phyloP scores from a whole-genome alignment of 2,329 filamentous ascomycete species.

The Raffaelea deltoideospora region DNA sequence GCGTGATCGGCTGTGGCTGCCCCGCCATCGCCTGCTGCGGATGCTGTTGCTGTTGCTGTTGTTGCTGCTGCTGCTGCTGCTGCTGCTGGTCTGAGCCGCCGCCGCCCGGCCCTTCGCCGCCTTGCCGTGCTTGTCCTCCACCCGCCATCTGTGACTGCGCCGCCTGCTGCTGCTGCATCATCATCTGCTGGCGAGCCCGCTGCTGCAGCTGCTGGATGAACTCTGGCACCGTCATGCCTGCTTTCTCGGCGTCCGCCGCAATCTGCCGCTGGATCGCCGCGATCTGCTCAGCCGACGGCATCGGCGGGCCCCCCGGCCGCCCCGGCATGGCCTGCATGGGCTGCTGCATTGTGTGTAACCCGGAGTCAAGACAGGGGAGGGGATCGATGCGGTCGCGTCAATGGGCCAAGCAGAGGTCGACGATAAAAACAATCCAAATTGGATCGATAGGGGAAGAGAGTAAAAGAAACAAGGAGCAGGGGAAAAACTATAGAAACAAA shows the following conservation, averaged over 20 bases:
- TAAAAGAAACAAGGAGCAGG: background rate
- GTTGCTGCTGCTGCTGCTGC: conserved; percentile 16
- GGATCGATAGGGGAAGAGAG: background rate
- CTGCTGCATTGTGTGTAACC: conserved; percentile 1
- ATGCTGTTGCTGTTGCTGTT: conserved; percentile 17
- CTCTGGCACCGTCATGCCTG: conserved; percentile 71
- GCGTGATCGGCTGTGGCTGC: conserved; percentile 52
- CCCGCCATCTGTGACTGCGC: conserved; percentile 22
- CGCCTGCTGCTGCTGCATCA: conserved; percentile 25
- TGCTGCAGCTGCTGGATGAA: conserved; percentile 59
- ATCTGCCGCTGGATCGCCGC: conserved; percentile 70
- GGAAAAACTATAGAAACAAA: background rate
- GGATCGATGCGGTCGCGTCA: too few species aligned
- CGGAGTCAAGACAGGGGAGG: too few species aligned
- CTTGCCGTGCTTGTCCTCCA: too few species aligned
- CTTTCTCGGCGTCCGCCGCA: conserved; percentile 66
- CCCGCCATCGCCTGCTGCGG: conserved; percentile 24
- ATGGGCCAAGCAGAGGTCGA: background rate
- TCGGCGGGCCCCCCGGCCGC: conserved; percentile 31
- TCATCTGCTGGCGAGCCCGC: conserved; percentile 37
- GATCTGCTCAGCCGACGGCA: conserved; percentile 79
- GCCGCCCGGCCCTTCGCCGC: background rate
- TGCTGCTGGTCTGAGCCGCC: conserved; percentile 25
- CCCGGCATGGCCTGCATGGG: conserved; percentile 15
- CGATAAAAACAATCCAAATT: background rate